Base-by-base conservation (phyloP, 1,284 basidiomycete genomes). In the Megacollybia platyphylla region DNA sequence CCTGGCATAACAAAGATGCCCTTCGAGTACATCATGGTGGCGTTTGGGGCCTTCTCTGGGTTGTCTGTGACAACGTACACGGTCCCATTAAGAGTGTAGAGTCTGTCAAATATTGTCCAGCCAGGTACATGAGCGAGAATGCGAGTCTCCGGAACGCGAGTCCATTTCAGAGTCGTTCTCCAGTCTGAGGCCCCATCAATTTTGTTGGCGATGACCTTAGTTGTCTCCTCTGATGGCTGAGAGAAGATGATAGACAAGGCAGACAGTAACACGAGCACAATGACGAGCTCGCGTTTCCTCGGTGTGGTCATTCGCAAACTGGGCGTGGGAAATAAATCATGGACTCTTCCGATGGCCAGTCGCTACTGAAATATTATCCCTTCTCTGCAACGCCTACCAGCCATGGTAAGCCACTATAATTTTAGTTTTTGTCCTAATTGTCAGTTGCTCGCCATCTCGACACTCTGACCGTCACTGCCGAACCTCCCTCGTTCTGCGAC, bases 61-160 rank as follows among this genome's bases (percentile, higher is more conserved):
- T 49, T 44, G 26, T 45, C 42, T 8, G 58, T 56, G 2, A 59
- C 52, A 30, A 58, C 41, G 46, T 54, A 57, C 27, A 56, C 51
- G 3, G 52, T 58, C 29, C 58, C 57, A 36, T 57, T 54, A 20
- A 51, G 45, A 37, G 55, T 42, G 40, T 59, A 56, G 10, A 60
- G 45, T 20, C 52, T 51, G 44, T 58, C 57, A 5, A 57, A 37
- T 7, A 59, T 49, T 1, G 52, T 54, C 48, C 48, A 49, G n/a
- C 48, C 80, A 54, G 79, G 77, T 5, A 68, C 75, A 57, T 84
- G 79, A 9, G 73, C 65, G 6, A 82, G 57, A 7, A 81, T 60
- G 36, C 65, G 65, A 2, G 79, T 77, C 43, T 70, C 56, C n/a
- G 77, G 78, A 8, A 79, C 68, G 20, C 60, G 49, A 2, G 59